Conservation (phyloP, 495 filamentous ascomycete species). For the Hyaloscypha hepaticicola region DNA sequence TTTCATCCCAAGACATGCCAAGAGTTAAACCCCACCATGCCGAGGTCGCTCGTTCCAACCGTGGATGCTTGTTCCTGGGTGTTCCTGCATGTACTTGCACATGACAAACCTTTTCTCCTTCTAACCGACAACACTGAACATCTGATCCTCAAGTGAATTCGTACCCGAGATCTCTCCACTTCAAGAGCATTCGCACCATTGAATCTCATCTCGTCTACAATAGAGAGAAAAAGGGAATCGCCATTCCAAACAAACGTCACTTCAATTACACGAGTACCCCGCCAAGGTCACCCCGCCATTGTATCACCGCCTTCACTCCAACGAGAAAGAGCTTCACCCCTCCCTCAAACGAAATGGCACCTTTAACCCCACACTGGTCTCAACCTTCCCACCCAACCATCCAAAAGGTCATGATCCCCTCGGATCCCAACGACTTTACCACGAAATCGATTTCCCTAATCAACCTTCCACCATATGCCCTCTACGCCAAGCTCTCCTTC, state of each 20-base stretch:
- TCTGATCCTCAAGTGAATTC: neutral
- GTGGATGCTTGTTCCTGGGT: neutral
- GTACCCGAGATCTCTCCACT: neutral
- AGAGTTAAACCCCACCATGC: neutral
- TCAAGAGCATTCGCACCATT: neutral
- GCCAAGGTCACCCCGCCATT: neutral
- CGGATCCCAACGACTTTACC: constrained; percentile 44
- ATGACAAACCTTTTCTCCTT: constrained; percentile 1
- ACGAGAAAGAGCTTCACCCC: neutral
- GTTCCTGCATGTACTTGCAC: constrained; percentile 5
- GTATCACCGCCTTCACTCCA: neutral
- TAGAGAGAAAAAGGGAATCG: neutral
- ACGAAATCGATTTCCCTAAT: constrained; percentile 62
- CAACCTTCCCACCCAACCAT: constrained; percentile 54
- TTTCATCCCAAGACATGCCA: neutral
- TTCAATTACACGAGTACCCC: neutral
- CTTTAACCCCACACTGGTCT: constrained; percentile 49
- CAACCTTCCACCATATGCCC: constrained; percentile 58
- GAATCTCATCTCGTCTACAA: neutral
- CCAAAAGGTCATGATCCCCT: constrained; percentile 45
- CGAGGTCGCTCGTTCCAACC: neutral
- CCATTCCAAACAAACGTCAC: neutral
- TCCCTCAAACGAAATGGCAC: constrained; percentile 39
- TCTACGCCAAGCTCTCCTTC: constrained; percentile 53
- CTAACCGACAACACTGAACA: neutral